A percentile compares a stretch with the other conserved stretches of the same genome.
Evolutionary conservation across 768 basidiomycete species (phyloP).

Genomic region (Tubosaeta brunneosetosa): DNA sequence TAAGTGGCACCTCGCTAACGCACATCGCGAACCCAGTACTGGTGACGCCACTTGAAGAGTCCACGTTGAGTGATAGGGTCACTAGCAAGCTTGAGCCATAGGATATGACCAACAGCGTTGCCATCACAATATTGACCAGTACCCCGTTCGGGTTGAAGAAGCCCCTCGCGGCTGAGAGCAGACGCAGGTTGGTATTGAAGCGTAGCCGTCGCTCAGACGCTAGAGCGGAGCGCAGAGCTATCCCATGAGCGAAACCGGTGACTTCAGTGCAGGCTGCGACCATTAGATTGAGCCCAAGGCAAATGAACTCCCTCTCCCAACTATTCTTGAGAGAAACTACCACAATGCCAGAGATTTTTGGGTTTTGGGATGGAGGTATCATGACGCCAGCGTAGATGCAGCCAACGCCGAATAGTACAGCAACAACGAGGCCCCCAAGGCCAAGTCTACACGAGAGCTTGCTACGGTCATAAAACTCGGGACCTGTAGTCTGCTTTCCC

Average conservation of each 20-base stretch:
- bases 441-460: conserved; percentile 17
- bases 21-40: conserved; percentile 8
- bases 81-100: conserved; percentile 28
- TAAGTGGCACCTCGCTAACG: conserved; percentile 22
- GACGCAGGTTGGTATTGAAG: conserved; percentile 7
- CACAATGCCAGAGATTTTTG: conserved; percentile 19
- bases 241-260: conserved; percentile 24
- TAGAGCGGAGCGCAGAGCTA: conserved; percentile 25
- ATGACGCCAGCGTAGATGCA: conserved; percentile 23
- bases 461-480: conserved; percentile 27
- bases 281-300: conserved; percentile 22
- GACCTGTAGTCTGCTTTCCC: conserved; percentile 18
- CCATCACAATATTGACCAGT: conserved; percentile 19
- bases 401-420: conserved; percentile 16
- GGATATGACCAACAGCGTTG: conserved; percentile 26
- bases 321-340: conserved; percentile 11
- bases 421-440: conserved; percentile 22
- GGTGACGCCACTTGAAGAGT: conserved; percentile 9
- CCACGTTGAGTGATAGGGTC: conserved; percentile 11
- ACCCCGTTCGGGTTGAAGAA: conserved; percentile 22
- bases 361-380: conserved; percentile 14
- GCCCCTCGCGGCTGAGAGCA: conserved; percentile 20
- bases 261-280: conserved; percentile 27
- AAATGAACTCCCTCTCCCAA: conserved; percentile 18
- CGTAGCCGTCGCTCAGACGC: conserved; percentile 19